Percentiles rank a stretch among this genome's conserved stretches.
Conservation (phyloP, 495 filamentous ascomycete genomes). For the Talaromyces proteolyticus region DNA sequence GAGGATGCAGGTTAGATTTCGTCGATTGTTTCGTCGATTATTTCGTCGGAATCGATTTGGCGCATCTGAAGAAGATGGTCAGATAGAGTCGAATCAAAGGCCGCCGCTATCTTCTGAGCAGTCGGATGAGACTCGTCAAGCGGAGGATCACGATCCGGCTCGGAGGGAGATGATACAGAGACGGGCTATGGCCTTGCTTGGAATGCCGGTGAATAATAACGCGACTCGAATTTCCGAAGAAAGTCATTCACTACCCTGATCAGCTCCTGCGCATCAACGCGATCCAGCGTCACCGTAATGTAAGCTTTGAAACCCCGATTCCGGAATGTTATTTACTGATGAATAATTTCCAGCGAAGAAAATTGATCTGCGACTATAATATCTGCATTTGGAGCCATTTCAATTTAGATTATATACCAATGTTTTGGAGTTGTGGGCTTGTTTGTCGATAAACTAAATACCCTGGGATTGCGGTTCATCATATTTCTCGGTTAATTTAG, state of each 20-base stretch:
- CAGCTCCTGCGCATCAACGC: neutral
- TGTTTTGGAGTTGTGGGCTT: no score
- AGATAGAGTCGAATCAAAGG: neutral
- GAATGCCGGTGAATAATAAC: neutral
- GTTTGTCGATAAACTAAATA: no score
- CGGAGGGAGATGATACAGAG: constrained; percentile 6
- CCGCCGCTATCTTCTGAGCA: neutral
- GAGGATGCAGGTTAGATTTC: neutral
- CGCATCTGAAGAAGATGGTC: neutral
- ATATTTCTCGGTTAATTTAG: no score
- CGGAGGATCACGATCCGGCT: neutral
- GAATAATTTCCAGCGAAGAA: no score
- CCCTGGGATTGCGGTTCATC: no score
- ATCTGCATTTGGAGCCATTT: no score
- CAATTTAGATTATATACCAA: no score
- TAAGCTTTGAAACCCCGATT: no score
- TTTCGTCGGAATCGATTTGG: neutral
- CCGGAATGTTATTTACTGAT: neutral
- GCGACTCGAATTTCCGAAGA: no score
- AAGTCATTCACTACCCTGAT: neutral
- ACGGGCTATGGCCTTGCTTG: constrained; percentile 4
- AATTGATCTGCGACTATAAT: no score
- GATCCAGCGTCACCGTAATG: no score
- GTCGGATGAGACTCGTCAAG: no score
- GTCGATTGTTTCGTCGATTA: neutral